Evolutionary conservation across 495 filamentous ascomycete species (phyloP), one percentile per base, ranked within the genome.

Genomic region (Penicillium samsonianum): DNA sequence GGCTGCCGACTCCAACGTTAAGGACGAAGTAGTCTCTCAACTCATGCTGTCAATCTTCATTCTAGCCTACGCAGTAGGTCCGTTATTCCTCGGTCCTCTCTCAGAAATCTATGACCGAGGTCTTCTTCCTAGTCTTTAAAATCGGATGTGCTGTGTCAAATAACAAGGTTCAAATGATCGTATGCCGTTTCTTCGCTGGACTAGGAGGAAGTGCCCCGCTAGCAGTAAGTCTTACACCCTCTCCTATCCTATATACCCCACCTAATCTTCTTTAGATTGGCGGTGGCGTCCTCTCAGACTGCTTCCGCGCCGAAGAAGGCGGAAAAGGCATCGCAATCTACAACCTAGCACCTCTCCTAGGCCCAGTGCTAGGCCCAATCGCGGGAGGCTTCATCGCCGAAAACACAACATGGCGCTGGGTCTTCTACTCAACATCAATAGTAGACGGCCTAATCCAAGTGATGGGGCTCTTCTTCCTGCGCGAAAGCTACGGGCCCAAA

Each of bases 21-120:
- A 68, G 1, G 78, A 79, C 33, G 59, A 76, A 59, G 75, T 87
- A 19, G 70, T 84, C 50, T 75, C 76, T n/a, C 76, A 84, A 23
- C 71, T 92, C 38, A 82, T 80, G 1, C 70, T 94, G 35, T 90
- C 87, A 1, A 78, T 89, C 58, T 92, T 92, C 69, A 72, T 92
- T 14, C 78, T 92, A 4, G 89, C 87, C 9, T 94, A 89, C 67
- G 85, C 86, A 5, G 67, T 89, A 9, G 86, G 83, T 5, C 89
- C 90, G 0, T 64, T 93, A 17, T 67, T 91, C 41, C 73, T 91
- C 12, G 86, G 85, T 0, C 89, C 90, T 0, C 70, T 92, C 8
- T 87, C 81, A 11, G 89, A 94, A 66, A 84, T 91, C n/a, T 91
- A 90, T 57, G 90, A 89, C 0, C 79, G 90, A 33, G 71, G 45